These are phyloP conservation scores for Boletus edulis DNA, from an alignment of 768 basidiomycete species.

Conservation along the genomic window DNA sequence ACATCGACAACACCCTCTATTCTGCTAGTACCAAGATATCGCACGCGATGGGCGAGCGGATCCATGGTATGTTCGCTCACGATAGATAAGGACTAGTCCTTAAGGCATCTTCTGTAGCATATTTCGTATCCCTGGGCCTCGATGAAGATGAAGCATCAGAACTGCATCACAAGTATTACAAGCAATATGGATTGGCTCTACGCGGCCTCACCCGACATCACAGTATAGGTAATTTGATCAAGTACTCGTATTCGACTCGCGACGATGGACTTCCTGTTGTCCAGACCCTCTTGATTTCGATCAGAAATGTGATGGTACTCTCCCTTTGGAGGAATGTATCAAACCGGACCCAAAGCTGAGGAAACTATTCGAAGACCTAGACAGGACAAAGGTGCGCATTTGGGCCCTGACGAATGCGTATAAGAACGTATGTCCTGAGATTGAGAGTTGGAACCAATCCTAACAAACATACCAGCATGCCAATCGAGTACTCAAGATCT, in stretches of 20 bases:
- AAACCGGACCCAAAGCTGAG: conserved; percentile 58
- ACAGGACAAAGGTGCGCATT: conserved; percentile 70
- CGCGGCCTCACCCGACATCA: conserved; percentile 78
- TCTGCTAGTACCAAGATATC: conserved; percentile 73
- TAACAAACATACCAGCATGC: conserved; percentile 58
- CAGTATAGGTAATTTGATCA: conserved; percentile 52
- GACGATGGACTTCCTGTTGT: background rate
- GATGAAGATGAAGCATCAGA: conserved; percentile 63
- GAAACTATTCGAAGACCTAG: conserved; percentile 74
- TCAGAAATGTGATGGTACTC: conserved; percentile 75
- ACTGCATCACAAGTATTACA: conserved; percentile 72
- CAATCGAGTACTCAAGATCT: conserved; percentile 69
- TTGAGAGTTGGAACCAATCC: background rate
- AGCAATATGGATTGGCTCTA: conserved; percentile 78
- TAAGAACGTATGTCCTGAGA: conserved; percentile 46
- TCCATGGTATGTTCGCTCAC: conserved; percentile 53
- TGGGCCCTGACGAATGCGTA: conserved; percentile 91
- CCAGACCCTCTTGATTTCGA: conserved; percentile 84
- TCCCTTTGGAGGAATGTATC: conserved; percentile 81
- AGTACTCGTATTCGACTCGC: background rate
- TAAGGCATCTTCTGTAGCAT: conserved; percentile 42
- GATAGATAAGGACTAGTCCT: background rate
- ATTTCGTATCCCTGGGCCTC: conserved; percentile 72
- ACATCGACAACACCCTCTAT: conserved; percentile 89
- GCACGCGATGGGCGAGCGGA: conserved; percentile 74